These are phyloP conservation scores for Cucurbitaria berberidis DNA, from an alignment of 2,329 filamentous ascomycete species.

Conservation along the genomic window DNA sequence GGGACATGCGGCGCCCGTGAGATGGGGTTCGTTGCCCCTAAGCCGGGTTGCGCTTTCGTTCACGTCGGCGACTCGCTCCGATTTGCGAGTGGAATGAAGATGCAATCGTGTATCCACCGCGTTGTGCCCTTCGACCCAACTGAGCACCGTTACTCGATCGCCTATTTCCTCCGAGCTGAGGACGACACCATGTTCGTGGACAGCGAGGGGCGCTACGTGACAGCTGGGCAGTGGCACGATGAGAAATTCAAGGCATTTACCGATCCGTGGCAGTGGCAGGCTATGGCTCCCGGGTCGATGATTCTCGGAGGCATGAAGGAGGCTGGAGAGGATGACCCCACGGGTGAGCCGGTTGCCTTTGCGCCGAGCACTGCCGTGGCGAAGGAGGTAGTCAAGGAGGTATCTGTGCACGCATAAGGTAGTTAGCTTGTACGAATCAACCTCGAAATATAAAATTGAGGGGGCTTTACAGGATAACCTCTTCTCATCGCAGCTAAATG, in stretches of 20 bases:
- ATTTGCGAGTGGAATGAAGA: slow-evolving; percentile 60
- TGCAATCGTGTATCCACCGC: slow-evolving; percentile 64
- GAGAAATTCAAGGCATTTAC: slow-evolving; percentile 44
- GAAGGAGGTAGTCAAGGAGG: slow-evolving; percentile 7
- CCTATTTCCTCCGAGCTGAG: slow-evolving; percentile 65
- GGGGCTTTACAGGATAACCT: background rate
- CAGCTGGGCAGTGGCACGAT: slow-evolving; percentile 52
- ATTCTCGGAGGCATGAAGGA: slow-evolving; percentile 39
- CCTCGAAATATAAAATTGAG: background rate
- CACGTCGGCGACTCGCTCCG: slow-evolving; percentile 66
- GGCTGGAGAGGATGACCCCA: slow-evolving; percentile 29
- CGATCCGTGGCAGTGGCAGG: slow-evolving; percentile 28
- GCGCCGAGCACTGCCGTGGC: slow-evolving; percentile 4
- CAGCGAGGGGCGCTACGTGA: slow-evolving; percentile 60
- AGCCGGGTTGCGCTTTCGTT: slow-evolving; percentile 60
- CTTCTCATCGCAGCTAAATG: no score
- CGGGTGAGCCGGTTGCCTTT: slow-evolving; percentile 10
- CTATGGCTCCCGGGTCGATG: slow-evolving; percentile 30
- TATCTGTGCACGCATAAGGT: slow-evolving; percentile 15
- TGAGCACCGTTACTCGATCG: slow-evolving; percentile 65
- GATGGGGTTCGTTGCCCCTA: slow-evolving; percentile 56
- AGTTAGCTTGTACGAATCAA: background rate
- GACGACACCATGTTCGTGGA: slow-evolving; percentile 63
- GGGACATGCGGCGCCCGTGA: slow-evolving; percentile 47
- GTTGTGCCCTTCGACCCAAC: slow-evolving; percentile 60